Base-by-base conservation (phyloP, 768 basidiomycete species). In the Pleurotus eryngii region DNA sequence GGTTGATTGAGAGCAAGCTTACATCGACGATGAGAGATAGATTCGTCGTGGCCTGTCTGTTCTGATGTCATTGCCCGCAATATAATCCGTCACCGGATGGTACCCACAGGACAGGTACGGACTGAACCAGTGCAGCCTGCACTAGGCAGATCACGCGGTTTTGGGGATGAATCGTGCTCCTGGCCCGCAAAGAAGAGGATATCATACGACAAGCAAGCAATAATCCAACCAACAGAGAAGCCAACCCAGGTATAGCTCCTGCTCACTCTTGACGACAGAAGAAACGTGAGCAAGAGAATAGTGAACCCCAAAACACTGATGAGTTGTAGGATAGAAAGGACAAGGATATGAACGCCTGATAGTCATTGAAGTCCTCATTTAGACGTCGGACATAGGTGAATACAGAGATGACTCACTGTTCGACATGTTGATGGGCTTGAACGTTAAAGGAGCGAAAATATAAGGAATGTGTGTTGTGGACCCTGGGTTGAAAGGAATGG, bases 21-120 rank as follows among this genome's bases (percentile, higher is more conserved):
- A 53, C 51, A 39, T 54, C 17, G 17, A 54, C 42, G 22, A 53
- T 53, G n/a, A 54, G 39, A 7, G 38, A 54, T 7, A 42, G 18
- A 42, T 54, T 54, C 18, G 51, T 54, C 6, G 51, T 54, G 27
- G 51, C 51, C 24, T 54, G 51, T 17, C 51, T 54, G 15, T 1
- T 3, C 9, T 40, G 14, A 39, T 35, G 30, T n/a, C 3, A 35
- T 37, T 7, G n/a, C 30, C 12, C 20, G 14, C 14, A 4, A 9
- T 12, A 35, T 15, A n/a, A 7, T 45, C 1, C 2, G 5, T n/a
- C 43, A 11, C 6, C 43, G 24, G 4, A 22, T 14, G 8, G n/a
- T 14, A 54, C 51, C 26, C 20, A 54, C 51, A 42, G 14, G 20
- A 54, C 39, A 11, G 51, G 51, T 7, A 42, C 51, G 8, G 38